A percentile compares a stretch with the other conserved stretches of the same genome.
Evolutionary conservation across 164 flowering plant genomes (phyloP).

Genomic region (Stephania japonica): DNA sequence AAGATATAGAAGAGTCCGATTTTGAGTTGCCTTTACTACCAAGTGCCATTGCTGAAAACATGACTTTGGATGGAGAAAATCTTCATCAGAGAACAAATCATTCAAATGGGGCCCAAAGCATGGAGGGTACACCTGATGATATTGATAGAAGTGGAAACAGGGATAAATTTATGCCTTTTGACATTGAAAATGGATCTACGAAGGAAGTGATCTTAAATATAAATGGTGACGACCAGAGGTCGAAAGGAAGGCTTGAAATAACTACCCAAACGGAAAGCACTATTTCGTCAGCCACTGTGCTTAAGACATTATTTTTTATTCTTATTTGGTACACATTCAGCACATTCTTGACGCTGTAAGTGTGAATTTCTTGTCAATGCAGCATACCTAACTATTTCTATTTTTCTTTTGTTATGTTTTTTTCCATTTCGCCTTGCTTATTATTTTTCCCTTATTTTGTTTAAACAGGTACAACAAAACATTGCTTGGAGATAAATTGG

Average conservation of each 20-base stretch:
- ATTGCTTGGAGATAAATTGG: conserved; percentile 84
- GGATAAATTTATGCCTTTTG: conserved; percentile 46
- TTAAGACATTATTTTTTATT: conserved; percentile 73
- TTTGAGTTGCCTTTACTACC: conserved; percentile 49
- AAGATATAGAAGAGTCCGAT: conserved; percentile 31
- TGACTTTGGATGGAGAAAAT: conserved; percentile 20
- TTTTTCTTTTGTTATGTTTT: not conserved
- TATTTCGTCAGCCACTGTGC: conserved; percentile 43
- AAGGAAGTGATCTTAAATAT: conserved; percentile 21
- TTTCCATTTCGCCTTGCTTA: not conserved
- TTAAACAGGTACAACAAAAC: conserved; percentile 79
- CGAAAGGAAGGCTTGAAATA: conserved; percentile 13
- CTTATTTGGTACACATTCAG: conserved; percentile 89
- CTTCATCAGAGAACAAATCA: conserved; percentile 29
- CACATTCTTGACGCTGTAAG: conserved; percentile 89
- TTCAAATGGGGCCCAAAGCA: conserved; percentile 27
- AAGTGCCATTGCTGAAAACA: conserved; percentile 17
- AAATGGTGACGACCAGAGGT: conserved; percentile 21
- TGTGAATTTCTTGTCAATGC: conserved; percentile 12
- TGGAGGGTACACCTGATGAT: conserved; percentile 23
- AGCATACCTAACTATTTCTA: not conserved
- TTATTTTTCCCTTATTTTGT: not conserved
- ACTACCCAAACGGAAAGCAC: conserved; percentile 19
- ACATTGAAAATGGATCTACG: conserved; percentile 42
- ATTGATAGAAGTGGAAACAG: conserved; percentile 27